Evolutionary conservation across 2,329 filamentous ascomycete genomes (phyloP).

Genomic region (Chrysoporthe deuterocubensis): DNA sequence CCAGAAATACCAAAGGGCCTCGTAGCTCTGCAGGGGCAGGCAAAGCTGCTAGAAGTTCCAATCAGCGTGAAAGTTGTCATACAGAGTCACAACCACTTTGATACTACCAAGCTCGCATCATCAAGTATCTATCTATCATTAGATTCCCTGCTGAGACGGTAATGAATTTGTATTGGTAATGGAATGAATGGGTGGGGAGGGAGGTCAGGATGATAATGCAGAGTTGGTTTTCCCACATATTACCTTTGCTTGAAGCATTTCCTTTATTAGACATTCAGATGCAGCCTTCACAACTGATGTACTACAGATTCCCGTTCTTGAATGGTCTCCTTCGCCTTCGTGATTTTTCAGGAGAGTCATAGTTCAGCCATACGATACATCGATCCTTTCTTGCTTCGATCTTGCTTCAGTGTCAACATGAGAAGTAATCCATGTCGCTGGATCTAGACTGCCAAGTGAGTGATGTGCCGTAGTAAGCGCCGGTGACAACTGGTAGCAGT

Average conservation of each 20-base stretch:
- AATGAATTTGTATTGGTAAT: neutral
- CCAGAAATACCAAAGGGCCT: too few relatives aligned
- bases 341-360: too few relatives aligned
- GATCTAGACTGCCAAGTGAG: neutral
- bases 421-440: neutral
- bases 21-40: too few relatives aligned
- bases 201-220: neutral
- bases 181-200: neutral
- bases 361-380: too few relatives aligned
- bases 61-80: too few relatives aligned
- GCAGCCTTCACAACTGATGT: neutral
- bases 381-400: too few relatives aligned
- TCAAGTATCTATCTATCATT: neutral
- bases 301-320: neutral
- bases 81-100: too few relatives aligned
- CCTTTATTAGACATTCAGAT: neutral
- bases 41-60: too few relatives aligned
- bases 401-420: too few relatives aligned
- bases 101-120: neutral
- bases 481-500: neutral
- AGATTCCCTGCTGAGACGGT: neutral
- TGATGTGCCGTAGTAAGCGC: neutral
- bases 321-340: too few relatives aligned
- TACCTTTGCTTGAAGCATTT: neutral
- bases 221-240: neutral